phyloP scores from a whole-genome alignment of 2,329 filamentous ascomycete genomes.

The Apiospora marii region DNA sequence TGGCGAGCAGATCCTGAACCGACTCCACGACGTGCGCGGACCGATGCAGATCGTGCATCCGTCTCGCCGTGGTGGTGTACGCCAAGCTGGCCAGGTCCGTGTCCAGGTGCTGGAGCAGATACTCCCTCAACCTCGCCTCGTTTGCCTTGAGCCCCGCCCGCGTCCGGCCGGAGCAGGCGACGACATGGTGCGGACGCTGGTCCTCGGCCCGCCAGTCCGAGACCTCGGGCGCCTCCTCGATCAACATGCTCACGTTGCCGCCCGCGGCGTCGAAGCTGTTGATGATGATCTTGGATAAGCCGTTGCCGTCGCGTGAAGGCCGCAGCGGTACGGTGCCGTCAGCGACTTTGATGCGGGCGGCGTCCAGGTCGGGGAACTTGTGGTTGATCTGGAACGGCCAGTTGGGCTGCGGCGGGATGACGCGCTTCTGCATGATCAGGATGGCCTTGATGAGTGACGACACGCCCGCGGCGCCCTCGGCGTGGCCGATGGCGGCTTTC shows the following conservation, averaged over 20 bases:
- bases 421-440: conserved; percentile 35
- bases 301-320: conserved; percentile 29
- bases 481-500: conserved; percentile 41
- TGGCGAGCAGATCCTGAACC: not conserved
- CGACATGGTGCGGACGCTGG: conserved; percentile 24
- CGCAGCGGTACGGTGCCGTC: conserved; percentile 25
- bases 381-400: conserved; percentile 38
- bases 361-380: conserved; percentile 25
- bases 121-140: conserved; percentile 5
- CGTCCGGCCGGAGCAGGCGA: conserved; percentile 25
- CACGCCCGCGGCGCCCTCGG: conserved; percentile 38
- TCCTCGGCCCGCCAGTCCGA: conserved; percentile 23
- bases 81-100: conserved; percentile 5
- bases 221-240: conserved; percentile 32
- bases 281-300: conserved; percentile 31
- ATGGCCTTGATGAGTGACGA: conserved; percentile 40
- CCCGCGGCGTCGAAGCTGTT: conserved; percentile 45
- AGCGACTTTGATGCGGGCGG: conserved; percentile 29
- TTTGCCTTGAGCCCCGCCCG: conserved; percentile 18
- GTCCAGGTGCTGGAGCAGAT: not conserved
- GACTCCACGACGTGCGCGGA: conserved; percentile 10
- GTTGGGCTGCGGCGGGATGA: conserved; percentile 42
- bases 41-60: conserved; percentile 10
- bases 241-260: conserved; percentile 37
- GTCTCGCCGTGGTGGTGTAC: conserved; percentile 20